Evolutionary conservation across 768 basidiomycete species (phyloP).

Genomic region (Mycena sanguinolenta): DNA sequence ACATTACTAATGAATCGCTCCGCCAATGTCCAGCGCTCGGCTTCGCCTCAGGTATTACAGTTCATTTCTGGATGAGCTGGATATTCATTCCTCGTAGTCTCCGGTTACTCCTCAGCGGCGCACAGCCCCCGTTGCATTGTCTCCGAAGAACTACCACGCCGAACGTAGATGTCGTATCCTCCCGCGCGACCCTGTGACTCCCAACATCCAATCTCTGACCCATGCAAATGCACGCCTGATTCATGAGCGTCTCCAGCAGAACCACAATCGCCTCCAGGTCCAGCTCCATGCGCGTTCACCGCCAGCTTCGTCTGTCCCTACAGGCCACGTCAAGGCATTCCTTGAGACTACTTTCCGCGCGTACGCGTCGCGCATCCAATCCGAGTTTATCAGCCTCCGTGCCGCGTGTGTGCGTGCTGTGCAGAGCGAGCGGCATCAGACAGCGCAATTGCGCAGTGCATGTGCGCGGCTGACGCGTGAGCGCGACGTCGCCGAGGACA

Average conservation of each 20-base stretch:
- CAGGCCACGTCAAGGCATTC: slow-evolving; percentile 31
- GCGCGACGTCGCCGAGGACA: slow-evolving; percentile 50
- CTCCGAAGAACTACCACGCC: slow-evolving; percentile 22
- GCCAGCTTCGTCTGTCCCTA: slow-evolving; percentile 8
- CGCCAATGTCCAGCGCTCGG: slow-evolving; percentile 28
- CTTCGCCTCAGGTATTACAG: slow-evolving; percentile 22
- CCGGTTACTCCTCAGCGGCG: slow-evolving; percentile 25
- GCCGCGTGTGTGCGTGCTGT: slow-evolving; percentile 46
- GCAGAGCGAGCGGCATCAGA: slow-evolving; percentile 47
- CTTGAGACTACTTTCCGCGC: slow-evolving; percentile 48
- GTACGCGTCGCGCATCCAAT: slow-evolving; percentile 46
- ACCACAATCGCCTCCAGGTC: slow-evolving; percentile 34
- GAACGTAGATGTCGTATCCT: slow-evolving; percentile 20
- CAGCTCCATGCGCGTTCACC: slow-evolving; percentile 26
- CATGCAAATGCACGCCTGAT: slow-evolving; percentile 32
- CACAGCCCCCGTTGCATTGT: slow-evolving; percentile 12
- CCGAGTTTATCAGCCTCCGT: slow-evolving; percentile 49
- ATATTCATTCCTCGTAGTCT: slow-evolving; percentile 19
- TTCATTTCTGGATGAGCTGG: too few relatives aligned
- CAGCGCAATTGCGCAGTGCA: slow-evolving; percentile 45
- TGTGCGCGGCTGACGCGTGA: slow-evolving; percentile 50
- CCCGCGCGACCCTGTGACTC: slow-evolving; percentile 2
- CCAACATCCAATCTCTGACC: slow-evolving; percentile 12
- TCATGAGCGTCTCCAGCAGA: slow-evolving; percentile 33
- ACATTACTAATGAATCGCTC: slow-evolving; percentile 32